Conservation (phyloP, 2,329 filamentous ascomycete genomes). For the Calonectria pseudoreteaudii region DNA sequence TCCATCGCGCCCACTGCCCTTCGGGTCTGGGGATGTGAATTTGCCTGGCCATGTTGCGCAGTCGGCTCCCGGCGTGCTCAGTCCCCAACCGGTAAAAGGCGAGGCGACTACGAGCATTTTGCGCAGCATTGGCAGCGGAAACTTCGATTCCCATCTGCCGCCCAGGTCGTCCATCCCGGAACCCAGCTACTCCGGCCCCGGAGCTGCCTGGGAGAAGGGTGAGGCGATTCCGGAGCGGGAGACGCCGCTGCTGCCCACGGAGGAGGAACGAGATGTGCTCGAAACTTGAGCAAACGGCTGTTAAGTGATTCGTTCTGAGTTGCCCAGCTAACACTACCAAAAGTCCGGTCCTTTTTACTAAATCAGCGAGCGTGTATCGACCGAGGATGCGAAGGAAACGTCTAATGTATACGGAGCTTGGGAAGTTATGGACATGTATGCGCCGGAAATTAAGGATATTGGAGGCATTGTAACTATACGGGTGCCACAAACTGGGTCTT, state of each 20-base stretch:
- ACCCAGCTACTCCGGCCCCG: slow-evolving; percentile 63
- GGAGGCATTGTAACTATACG: slow-evolving; percentile 13
- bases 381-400: slow-evolving; percentile 27
- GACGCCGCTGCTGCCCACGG: slow-evolving; percentile 53
- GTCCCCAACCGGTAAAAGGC: slow-evolving; percentile 58
- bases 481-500: slow-evolving; percentile 13
- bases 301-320: slow-evolving; percentile 24
- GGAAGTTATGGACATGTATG: slow-evolving; percentile 24
- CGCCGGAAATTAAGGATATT: slow-evolving; percentile 25
- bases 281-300: slow-evolving; percentile 46
- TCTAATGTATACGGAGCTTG: slow-evolving; percentile 36
- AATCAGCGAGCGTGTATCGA: background rate
- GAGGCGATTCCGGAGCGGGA: slow-evolving; percentile 53
- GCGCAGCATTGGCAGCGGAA: slow-evolving; percentile 45
- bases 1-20: slow-evolving; percentile 63
- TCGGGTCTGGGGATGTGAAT: slow-evolving; percentile 60
- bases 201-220: slow-evolving; percentile 63
- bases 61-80: slow-evolving; percentile 47
- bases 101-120: slow-evolving; percentile 49
- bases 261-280: slow-evolving; percentile 56
- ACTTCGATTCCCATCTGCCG: slow-evolving; percentile 27
- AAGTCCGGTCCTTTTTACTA: slow-evolving; percentile 17
- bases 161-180: slow-evolving; percentile 49
- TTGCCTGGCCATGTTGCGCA: slow-evolving; percentile 44
- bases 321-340: slow-evolving; percentile 19